A percentile compares a stretch with the other conserved stretches of the same genome.
Evolutionary conservation across 306 rosid species (phyloP).

Genomic region (Dalbergia cultrata): DNA sequence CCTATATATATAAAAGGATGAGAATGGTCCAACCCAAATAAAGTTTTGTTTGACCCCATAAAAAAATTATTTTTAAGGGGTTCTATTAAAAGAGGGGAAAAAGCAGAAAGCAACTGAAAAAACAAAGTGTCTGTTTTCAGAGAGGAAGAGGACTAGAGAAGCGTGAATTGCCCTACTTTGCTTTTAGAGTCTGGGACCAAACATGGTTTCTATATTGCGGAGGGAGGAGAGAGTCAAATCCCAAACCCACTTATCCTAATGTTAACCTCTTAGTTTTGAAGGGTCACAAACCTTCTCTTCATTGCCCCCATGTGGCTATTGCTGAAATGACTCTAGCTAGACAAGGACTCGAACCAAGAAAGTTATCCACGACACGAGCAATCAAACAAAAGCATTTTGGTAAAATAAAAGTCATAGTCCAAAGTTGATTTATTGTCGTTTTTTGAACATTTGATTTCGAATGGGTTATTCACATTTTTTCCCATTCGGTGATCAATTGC

Average conservation of each 20-base stretch:
- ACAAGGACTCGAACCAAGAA: constrained; percentile 58
- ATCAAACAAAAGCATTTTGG: constrained; percentile 52
- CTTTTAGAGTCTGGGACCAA: constrained; percentile 52
- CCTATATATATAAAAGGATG: constrained; percentile 36
- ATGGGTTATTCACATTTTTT: constrained; percentile 42
- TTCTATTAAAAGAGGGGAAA: constrained; percentile 19
- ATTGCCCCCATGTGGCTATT: constrained; percentile 50
- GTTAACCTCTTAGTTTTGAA: constrained; percentile 19
- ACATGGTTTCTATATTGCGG: constrained; percentile 20
- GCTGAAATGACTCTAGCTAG: constrained; percentile 48
- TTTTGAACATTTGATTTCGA: constrained; percentile 48
- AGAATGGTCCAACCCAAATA: constrained; percentile 27
- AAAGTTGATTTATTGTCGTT: constrained; percentile 61
- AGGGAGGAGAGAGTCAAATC: constrained; percentile 46
- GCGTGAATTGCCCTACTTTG: constrained; percentile 46
- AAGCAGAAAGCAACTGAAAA: constrained; percentile 50
- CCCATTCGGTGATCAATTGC: constrained; percentile 35
- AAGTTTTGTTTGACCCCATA: constrained; percentile 50
- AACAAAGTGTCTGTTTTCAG: constrained; percentile 49
- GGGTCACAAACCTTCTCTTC: constrained; percentile 24
- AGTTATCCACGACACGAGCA: constrained; percentile 50
- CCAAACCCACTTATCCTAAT: constrained; percentile 44
- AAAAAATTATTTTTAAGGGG: constrained; percentile 13
- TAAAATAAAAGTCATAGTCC: constrained; percentile 47
- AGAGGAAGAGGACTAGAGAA: constrained; percentile 47